Evolutionary conservation across 768 basidiomycete species (phyloP).

Genomic region (Termitomyces sp.): DNA sequence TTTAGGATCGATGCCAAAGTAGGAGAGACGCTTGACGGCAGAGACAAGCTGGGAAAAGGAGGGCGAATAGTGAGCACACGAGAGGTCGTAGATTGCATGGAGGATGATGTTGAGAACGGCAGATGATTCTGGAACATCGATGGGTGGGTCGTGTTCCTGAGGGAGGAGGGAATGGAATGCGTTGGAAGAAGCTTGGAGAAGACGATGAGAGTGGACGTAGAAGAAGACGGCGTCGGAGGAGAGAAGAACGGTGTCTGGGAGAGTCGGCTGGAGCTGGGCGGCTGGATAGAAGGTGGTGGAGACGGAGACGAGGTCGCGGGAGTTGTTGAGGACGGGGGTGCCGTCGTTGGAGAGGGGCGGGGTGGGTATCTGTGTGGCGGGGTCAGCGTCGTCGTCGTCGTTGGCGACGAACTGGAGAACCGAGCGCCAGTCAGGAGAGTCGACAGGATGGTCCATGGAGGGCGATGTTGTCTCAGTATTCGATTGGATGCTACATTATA

Average conservation of each 20-base stretch:
- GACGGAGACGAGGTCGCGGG: constrained; percentile 63
- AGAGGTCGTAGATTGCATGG: constrained; percentile 68
- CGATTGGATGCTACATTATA: constrained; percentile 6
- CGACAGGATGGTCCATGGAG: constrained; percentile 45
- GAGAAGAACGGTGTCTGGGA: constrained; percentile 62
- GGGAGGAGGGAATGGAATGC: constrained; percentile 60
- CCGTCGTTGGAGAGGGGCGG: constrained; percentile 48
- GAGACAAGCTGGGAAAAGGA: constrained; percentile 52
- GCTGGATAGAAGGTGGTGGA: constrained; percentile 82
- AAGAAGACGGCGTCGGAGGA: constrained; percentile 81
- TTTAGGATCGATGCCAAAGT: constrained; percentile 58
- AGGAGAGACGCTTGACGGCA: constrained; percentile 52
- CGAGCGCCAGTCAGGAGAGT: constrained; percentile 14
- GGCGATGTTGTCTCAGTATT: neutral
- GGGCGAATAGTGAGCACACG: constrained; percentile 74
- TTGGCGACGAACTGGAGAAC: constrained; percentile 47
- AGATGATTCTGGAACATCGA: constrained; percentile 59
- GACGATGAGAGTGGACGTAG: constrained; percentile 64
- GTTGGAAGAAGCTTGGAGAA: constrained; percentile 62
- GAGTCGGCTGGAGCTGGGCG: constrained; percentile 50
- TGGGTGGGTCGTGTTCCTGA: constrained; percentile 47
- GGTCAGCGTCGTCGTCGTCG: constrained; percentile 35
- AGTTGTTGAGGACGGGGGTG: constrained; percentile 14
- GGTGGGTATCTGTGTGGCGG: constrained; percentile 53
- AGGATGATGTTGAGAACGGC: constrained; percentile 67